phyloP scores from a whole-genome alignment of 2,329 filamentous ascomycete species.

The Hypoxylon sp. region DNA sequence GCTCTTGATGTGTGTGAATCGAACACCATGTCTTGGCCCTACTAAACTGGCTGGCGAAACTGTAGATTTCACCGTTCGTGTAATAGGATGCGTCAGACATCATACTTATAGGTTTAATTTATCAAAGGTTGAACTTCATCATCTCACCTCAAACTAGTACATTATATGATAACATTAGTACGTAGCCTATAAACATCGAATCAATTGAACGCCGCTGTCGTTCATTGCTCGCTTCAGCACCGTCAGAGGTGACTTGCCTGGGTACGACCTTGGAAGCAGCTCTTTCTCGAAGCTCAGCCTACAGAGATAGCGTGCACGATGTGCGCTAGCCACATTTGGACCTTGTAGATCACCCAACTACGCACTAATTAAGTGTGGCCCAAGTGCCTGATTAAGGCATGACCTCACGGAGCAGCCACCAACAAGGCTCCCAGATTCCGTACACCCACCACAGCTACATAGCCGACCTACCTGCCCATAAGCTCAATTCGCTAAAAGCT shows the following conservation, averaged over 20 bases:
- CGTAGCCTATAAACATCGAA: background rate
- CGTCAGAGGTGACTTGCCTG: too few species aligned
- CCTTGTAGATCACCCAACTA: slow-evolving; percentile 4
- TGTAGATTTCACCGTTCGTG: too few species aligned
- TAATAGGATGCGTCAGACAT: background rate
- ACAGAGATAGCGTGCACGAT: background rate
- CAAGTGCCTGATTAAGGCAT: slow-evolving; percentile 37
- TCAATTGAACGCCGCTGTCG: background rate
- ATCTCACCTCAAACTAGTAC: background rate
- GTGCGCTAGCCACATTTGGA: slow-evolving; percentile 4
- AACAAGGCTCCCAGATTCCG: slow-evolving; percentile 39
- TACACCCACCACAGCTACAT: slow-evolving; percentile 29
- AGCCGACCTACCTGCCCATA: slow-evolving; percentile 6
- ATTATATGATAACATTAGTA: background rate
- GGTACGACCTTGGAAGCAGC: too few species aligned
- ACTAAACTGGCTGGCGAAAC: too few species aligned
- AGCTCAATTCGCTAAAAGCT: slow-evolving; percentile 18
- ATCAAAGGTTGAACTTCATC: too few species aligned
- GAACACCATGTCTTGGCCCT: background rate
- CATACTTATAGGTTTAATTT: too few species aligned
- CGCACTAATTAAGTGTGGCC: slow-evolving; percentile 18
- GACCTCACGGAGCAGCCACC: slow-evolving; percentile 40
- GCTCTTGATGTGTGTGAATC: background rate
- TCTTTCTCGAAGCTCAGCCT: too few species aligned
- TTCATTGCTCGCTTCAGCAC: too few species aligned